Evolutionary conservation across 2,329 filamentous ascomycete species (phyloP).

Genomic region (Nannizzia gypsea): DNA sequence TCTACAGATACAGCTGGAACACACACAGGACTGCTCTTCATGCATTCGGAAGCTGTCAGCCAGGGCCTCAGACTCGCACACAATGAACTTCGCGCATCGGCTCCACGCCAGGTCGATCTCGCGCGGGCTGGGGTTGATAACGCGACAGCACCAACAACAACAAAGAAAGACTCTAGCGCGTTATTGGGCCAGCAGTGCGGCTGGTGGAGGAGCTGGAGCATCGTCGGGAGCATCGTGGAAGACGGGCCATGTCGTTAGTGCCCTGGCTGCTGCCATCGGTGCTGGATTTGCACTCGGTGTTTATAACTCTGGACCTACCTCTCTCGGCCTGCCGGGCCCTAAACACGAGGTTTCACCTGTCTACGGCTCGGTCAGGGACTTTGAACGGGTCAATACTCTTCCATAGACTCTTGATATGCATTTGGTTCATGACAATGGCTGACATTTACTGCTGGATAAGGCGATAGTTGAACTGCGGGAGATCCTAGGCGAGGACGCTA

Average conservation of each 20-base stretch:
- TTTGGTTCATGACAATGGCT: not conserved
- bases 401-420: not conserved
- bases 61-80: not conserved
- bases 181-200: conserved; percentile 12
- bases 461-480: conserved; percentile 45
- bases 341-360: conserved; percentile 17
- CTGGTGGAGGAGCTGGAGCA: not conserved
- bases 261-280: conserved; percentile 40
- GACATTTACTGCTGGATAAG: conserved; percentile 21
- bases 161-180: not conserved
- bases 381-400: conserved; percentile 26
- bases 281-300: conserved; percentile 42
- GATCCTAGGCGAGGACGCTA: conserved; percentile 45
- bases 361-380: conserved; percentile 30
- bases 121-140: conserved; percentile 8
- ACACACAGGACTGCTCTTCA: not conserved
- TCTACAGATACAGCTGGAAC: not conserved
- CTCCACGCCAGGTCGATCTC: conserved; percentile 4
- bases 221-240: conserved; percentile 6
- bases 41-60: not conserved
- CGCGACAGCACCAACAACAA: conserved; percentile 2
- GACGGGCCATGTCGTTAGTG: conserved; percentile 24
- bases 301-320: conserved; percentile 27
- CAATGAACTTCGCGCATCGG: conserved; percentile 17
- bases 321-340: conserved; percentile 17